Conservation (phyloP, 176 grass and related monocot species). For the Cymbopogon citratus region DNA sequence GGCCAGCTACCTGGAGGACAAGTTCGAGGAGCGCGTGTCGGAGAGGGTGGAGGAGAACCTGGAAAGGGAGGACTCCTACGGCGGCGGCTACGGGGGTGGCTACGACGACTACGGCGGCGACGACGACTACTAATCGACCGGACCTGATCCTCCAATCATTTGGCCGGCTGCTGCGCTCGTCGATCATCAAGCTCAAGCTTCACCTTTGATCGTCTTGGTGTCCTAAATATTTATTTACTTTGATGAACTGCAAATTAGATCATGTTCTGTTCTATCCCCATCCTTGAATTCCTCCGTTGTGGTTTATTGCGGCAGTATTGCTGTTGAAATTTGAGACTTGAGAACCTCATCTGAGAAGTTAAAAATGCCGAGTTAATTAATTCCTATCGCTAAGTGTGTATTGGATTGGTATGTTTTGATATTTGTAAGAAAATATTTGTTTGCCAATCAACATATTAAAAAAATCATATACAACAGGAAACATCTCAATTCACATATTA, state of each 20-base stretch:
- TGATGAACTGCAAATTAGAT: neutral
- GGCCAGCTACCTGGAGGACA: slow-evolving; percentile 66
- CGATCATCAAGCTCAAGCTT: no score
- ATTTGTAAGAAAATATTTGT: no score
- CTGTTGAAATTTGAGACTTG: no score
- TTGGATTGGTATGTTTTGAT: no score
- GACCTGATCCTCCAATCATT: neutral
- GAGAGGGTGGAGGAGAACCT: slow-evolving; percentile 62
- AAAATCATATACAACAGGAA: no score
- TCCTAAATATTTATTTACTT: neutral
- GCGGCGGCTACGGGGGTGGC: slow-evolving; percentile 22
- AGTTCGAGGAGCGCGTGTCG: slow-evolving; percentile 51
- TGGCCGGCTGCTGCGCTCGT: neutral
- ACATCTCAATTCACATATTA: no score
- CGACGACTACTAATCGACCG: slow-evolving; percentile 3
- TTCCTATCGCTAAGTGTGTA: no score
- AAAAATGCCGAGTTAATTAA: no score
- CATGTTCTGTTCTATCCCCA: neutral
- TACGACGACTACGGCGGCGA: slow-evolving; percentile 17
- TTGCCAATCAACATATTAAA: no score
- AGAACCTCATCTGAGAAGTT: no score
- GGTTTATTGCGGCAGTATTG: neutral
- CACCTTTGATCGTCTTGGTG: neutral
- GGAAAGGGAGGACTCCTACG: slow-evolving; percentile 17
- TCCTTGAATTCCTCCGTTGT: neutral